Conservation (phyloP, 1,284 basidiomycete species). For the Tylopilus orsonianus region DNA sequence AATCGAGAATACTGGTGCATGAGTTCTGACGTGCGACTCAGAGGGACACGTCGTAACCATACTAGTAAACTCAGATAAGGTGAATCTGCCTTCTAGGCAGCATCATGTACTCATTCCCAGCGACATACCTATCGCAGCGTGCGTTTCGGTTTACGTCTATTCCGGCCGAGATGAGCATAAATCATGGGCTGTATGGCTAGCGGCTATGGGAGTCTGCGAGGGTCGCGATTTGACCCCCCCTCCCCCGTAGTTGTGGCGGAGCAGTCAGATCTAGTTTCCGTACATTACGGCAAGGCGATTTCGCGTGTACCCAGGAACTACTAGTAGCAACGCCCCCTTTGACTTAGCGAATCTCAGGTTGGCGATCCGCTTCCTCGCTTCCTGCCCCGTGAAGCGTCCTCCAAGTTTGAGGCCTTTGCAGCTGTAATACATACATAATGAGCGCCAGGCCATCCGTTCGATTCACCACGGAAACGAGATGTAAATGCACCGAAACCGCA, state of each 20-base stretch:
- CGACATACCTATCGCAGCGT: not conserved
- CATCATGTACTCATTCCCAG: not conserved
- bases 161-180: conserved; percentile 3
- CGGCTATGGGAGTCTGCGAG: conserved; percentile 6
- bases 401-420: not conserved
- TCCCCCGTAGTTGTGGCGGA: conserved; percentile 18
- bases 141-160: conserved; percentile 21
- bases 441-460: not conserved
- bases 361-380: conserved; percentile 17
- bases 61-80: conserved; percentile 26
- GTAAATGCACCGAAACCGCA: not conserved
- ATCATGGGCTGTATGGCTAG: not conserved
- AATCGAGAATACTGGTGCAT: conserved; percentile 18
- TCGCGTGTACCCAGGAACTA: conserved; percentile 27
- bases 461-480: conserved; percentile 3
- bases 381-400: not conserved
- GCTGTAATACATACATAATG: conserved; percentile 15
- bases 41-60: conserved; percentile 18
- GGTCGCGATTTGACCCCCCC: conserved; percentile 4
- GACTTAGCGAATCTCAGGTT: conserved; percentile 25
- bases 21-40: conserved; percentile 20
- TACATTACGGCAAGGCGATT: conserved; percentile 31
- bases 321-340: too few species aligned
- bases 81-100: conserved; percentile 4
- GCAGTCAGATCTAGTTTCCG: conserved; percentile 18